These are phyloP conservation scores for Lactarius trivialis DNA, from an alignment of 768 basidiomycete genomes.

Conservation along the genomic window DNA sequence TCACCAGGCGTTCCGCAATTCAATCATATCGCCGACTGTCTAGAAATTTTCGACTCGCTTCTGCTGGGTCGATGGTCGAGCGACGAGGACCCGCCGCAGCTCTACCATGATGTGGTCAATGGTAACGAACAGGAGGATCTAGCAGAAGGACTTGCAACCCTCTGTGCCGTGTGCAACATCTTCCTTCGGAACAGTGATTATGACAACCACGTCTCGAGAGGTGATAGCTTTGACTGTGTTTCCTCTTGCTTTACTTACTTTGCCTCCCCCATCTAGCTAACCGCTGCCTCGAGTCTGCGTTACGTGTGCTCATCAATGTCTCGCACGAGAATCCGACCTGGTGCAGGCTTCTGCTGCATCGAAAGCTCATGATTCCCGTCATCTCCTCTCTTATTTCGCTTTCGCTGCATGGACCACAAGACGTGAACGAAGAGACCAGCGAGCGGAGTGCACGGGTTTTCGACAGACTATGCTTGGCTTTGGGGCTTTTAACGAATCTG, in stretches of 20 bases:
- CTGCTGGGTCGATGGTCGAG: constrained; percentile 52
- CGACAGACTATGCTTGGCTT: constrained; percentile 68
- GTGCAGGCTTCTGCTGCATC: constrained; percentile 45
- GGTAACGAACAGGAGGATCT: constrained; percentile 41
- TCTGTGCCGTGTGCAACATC: constrained; percentile 47
- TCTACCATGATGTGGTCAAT: constrained; percentile 26
- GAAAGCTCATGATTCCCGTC: constrained; percentile 41
- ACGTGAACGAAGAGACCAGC: constrained; percentile 21
- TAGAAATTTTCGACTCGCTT: constrained; percentile 56
- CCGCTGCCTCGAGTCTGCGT: constrained; percentile 47
- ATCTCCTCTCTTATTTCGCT: constrained; percentile 42
- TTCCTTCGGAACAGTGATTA: constrained; percentile 26
- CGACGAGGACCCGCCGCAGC: constrained; percentile 24
- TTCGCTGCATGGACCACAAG: constrained; percentile 29
- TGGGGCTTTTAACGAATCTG: constrained; percentile 72
- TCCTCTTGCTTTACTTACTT: constrained; percentile 8
- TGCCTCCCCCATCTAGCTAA: constrained; percentile 28
- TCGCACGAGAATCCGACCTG: constrained; percentile 57
- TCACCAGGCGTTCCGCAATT: constrained; percentile 32
- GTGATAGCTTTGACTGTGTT: background rate
- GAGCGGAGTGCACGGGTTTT: constrained; percentile 38
- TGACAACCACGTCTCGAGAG: constrained; percentile 14
- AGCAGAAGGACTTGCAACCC: constrained; percentile 40
- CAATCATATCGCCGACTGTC: constrained; percentile 46
- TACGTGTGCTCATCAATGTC: constrained; percentile 65